A percentile compares a stretch with the other conserved stretches of the same genome.
These are phyloP conservation scores for Viola odorata DNA, from an alignment of 345 rosid genomes.

Conservation along the genomic window DNA sequence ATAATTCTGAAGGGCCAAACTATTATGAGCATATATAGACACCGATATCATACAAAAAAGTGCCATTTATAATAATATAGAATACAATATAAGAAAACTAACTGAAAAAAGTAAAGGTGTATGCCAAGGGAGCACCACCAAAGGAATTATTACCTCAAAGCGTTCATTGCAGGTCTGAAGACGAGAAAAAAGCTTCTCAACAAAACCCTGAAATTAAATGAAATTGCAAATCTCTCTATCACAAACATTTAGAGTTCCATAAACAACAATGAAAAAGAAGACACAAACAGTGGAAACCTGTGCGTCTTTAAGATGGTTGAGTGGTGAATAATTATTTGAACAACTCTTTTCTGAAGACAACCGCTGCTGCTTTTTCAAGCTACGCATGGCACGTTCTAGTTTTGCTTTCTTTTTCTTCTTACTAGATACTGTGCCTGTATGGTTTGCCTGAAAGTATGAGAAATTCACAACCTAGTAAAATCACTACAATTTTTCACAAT, in stretches of 20 bases:
- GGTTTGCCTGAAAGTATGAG: conserved; percentile 51
- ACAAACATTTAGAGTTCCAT: neutral
- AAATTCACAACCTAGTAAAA: neutral
- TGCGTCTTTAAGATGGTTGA: conserved; percentile 74
- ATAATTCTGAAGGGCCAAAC: too few species aligned
- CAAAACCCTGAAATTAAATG: conserved; percentile 57
- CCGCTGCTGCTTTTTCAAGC: conserved; percentile 79
- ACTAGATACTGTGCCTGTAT: conserved; percentile 78
- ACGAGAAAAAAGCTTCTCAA: conserved; percentile 77
- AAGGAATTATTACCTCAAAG: conserved; percentile 53
- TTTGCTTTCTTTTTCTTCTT: conserved; percentile 98
- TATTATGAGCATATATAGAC: too few species aligned
- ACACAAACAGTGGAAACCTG: conserved; percentile 45
- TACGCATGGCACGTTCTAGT: conserved; percentile 67
- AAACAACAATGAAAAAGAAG: neutral
- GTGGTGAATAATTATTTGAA: conserved; percentile 68
- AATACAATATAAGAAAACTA: neutral
- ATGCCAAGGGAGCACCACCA: neutral
- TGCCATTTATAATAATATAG: neutral
- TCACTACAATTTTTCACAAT: neutral
- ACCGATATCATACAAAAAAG: neutral
- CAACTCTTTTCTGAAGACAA: conserved; percentile 42
- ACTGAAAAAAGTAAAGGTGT: neutral
- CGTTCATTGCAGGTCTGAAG: conserved; percentile 87
- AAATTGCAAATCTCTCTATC: neutral